Percentiles rank a stretch among this genome's conserved stretches.
These are phyloP conservation scores for Breynia disticha DNA, from an alignment of 441 rosid species.

Conservation along the genomic window DNA sequence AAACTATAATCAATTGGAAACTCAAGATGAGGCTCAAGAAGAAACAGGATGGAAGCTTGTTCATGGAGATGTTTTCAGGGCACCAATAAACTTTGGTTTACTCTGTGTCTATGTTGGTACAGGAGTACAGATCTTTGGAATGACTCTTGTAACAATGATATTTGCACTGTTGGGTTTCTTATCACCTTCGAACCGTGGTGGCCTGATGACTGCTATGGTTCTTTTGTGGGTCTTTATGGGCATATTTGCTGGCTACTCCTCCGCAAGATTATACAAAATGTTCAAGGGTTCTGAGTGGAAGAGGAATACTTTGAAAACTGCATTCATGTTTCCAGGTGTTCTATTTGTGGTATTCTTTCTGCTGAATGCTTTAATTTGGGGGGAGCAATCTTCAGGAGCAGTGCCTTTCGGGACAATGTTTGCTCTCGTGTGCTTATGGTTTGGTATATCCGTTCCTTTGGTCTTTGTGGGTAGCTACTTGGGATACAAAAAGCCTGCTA, in stretches of 20 bases:
- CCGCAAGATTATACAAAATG: constrained; percentile 69
- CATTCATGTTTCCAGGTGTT: constrained; percentile 68
- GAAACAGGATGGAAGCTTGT: constrained; percentile 95
- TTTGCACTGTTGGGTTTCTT: constrained; percentile 86
- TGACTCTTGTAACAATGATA: constrained; percentile 82
- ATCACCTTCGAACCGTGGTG: constrained; percentile 93
- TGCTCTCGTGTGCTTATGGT: constrained; percentile 73
- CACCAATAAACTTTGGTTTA: constrained; percentile 61
- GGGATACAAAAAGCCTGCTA: constrained; percentile 64
- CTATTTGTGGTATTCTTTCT: constrained; percentile 65
- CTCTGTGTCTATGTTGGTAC: constrained; percentile 89
- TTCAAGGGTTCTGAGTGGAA: constrained; percentile 87
- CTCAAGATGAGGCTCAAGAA: constrained; percentile 91
- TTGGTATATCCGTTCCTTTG: constrained; percentile 85
- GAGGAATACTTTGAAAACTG: constrained; percentile 65
- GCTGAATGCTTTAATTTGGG: constrained; percentile 86
- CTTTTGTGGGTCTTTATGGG: constrained; percentile 97
- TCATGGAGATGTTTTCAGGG: constrained; percentile 88
- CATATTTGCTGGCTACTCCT: constrained; percentile 67
- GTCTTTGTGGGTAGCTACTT: constrained; percentile 70
- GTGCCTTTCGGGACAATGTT: constrained; percentile 98
- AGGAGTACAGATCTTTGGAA: constrained; percentile 87
- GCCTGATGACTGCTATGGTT: constrained; percentile 89
- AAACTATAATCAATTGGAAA: constrained; percentile 81
- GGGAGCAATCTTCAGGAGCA: constrained; percentile 89